Evolutionary conservation across 2,329 filamentous ascomycete genomes (phyloP), one percentile per base, ranked within the genome.

Genomic region (Fusarium torulosum): DNA sequence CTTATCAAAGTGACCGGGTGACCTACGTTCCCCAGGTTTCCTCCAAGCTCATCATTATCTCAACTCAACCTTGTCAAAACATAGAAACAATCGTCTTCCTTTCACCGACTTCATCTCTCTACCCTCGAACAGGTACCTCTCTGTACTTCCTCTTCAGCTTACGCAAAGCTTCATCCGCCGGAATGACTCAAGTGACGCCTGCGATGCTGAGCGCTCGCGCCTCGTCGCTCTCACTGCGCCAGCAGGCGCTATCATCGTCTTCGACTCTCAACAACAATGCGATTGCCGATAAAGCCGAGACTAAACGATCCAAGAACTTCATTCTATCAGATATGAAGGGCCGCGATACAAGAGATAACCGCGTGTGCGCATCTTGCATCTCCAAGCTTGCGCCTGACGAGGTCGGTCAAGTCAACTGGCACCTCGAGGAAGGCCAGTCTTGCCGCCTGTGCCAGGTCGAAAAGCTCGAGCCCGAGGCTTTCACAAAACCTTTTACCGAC

Each of bases 401-500:
- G 61, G 47, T 73, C 23, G 63, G 63, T 31, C 76, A 77, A 62
- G 71, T 79, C 44, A 77, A 75, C 67, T 77, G 73, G 75, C 67
- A 73, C 53, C 56, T 75, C 19, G 61, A 69, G 42, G 56, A 62
- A 10, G 61, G 63, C 20, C 60, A 73, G 38, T 41, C 33, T 41
- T 83, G 81, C 58, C 74, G 70, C 17, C 72, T 82, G 45, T 82
- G 81, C 72, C 72, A 75, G 53, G 71, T 79, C 43, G 74, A 75
- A 65, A 76, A 80, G 54, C 75, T 78, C 68, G 80, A 82, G 53
- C 86, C 88, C 6, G 88, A 89, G 73, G 84, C 84, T 60, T 97
- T 94, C 77, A 91, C 92, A 10, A 85, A 93, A 79, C 93, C 94
- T 1, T 97, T 97, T 77, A 90, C 91, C 76, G 86, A 93, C 52